Evolutionary conservation across 352 stramenopile species (phyloP).

Genomic region (Globisporangium nagaii): DNA sequence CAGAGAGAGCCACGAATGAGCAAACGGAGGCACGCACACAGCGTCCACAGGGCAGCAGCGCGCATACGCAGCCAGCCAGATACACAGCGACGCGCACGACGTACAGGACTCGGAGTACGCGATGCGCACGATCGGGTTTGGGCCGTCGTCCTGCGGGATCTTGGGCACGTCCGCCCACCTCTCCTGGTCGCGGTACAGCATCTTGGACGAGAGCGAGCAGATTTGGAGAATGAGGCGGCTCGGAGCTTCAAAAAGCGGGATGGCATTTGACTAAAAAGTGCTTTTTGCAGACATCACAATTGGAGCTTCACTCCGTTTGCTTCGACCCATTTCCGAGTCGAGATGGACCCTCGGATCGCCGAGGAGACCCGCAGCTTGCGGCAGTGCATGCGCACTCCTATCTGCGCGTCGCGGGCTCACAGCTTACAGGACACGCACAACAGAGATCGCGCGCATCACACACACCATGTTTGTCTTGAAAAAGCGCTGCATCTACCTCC

Average conservation of each 20-base stretch:
- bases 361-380: not conserved
- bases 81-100: constrained; percentile 6
- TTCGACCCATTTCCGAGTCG: too few relatives aligned
- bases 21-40: not conserved
- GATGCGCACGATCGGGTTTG: constrained; percentile 74
- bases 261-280: too few relatives aligned
- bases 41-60: too few relatives aligned
- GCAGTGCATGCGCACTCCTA: not conserved
- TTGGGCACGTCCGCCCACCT: constrained; percentile 77
- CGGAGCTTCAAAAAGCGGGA: too few relatives aligned
- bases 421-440: not conserved
- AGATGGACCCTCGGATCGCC: too few relatives aligned
- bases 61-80: not conserved
- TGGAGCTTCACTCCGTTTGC: too few relatives aligned
- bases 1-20: not conserved
- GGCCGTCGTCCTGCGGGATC: constrained; percentile 80
- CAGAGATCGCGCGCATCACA: not conserved
- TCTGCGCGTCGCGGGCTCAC: not conserved
- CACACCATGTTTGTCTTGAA: not conserved
- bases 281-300: too few relatives aligned
- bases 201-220: too few relatives aligned
- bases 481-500: not conserved
- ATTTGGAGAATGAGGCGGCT: too few relatives aligned
- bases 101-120: constrained; percentile 67
- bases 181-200: constrained; percentile 62